A percentile compares a stretch with the other conserved stretches of the same genome.
These are phyloP conservation scores for Epithele typhae DNA, from an alignment of 768 basidiomycete genomes.

Conservation along the genomic window DNA sequence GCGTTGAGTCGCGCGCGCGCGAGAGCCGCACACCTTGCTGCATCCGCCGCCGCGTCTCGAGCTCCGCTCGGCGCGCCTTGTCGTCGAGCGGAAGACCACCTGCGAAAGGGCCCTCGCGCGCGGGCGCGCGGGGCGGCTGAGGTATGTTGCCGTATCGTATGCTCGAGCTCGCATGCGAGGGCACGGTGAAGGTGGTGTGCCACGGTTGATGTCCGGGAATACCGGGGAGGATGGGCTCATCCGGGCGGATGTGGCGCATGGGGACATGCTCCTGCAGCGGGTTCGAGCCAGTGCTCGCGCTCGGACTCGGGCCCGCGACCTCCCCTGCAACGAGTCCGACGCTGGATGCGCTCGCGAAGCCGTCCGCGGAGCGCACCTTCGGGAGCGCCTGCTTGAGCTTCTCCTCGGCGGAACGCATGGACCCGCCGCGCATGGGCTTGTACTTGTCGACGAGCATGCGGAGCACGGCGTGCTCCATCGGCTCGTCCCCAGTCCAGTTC, in stretches of 20 bases:
- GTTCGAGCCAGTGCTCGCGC: background rate
- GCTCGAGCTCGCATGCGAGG: constrained; percentile 48
- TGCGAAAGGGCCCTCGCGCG: background rate
- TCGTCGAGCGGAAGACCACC: constrained; percentile 30
- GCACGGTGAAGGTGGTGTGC: constrained; percentile 63
- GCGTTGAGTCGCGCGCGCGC: constrained; percentile 62
- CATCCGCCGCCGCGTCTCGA: constrained; percentile 47
- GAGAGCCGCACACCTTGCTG: constrained; percentile 53
- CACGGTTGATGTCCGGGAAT: constrained; percentile 59
- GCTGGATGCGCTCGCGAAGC: background rate
- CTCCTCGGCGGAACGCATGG: constrained; percentile 58
- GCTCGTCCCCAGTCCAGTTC: constrained; percentile 81
- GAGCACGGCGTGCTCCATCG: constrained; percentile 61
- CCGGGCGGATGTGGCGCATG: constrained; percentile 10
- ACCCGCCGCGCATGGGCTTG: constrained; percentile 68
- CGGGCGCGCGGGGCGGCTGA: constrained; percentile 15
- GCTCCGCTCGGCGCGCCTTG: constrained; percentile 37
- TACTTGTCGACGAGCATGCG: constrained; percentile 87
- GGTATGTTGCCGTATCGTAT: constrained; percentile 50
- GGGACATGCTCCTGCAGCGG: constrained; percentile 4
- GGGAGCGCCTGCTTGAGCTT: constrained; percentile 53
- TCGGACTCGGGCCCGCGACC: background rate
- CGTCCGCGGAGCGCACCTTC: constrained; percentile 26
- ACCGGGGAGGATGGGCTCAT: constrained; percentile 50
- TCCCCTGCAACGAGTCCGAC: constrained; percentile 2